Evolutionary conservation across 2,329 filamentous ascomycete species (phyloP), one percentile per base, ranked within the genome.

Genomic region (Leptographium flavum): DNA sequence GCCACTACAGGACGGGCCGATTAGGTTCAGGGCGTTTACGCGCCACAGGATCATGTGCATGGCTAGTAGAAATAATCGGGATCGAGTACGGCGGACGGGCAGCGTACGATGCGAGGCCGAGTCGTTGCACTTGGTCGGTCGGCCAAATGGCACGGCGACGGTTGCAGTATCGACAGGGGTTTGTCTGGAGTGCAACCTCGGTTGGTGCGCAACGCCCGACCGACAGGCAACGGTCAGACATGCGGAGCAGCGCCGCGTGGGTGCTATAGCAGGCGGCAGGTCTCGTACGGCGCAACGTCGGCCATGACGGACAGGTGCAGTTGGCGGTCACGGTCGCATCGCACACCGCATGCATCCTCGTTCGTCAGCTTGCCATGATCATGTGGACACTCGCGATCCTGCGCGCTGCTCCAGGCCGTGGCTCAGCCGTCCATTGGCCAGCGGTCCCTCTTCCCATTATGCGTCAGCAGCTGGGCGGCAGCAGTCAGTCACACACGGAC

Each of bases 1-100:
- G 39, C 27, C 25, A 33, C 28, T 42, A 27, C 39, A 42, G 39
- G 39, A 42, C 39, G 39, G 39, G 39, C 39, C 39, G 39, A 42
- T 42, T 42, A 33, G 13, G 4, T 25, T 23, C 14, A 33, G 39
- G 19, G 30, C 3, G 7, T 30, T 13, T 23, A 10, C 25, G 38
- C 14, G 22, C 39, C 17, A 30, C 39, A 14, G n/a, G 23, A 40
- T 42, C 39, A 32, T 42, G 39, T 42, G 31, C 31, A n/a, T 32
- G 31, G 13, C 13, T 32, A 32, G 15, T n/a, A 32, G 10, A 15
- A 28, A n/a, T 32, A 32, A 13, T 14, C 13, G 15, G 15, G 31
- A 10, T 32, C 11, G 31, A 32, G 13, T n/a, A 15, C 6, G 31
- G 10, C 31, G 6, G 5, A 14, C 15, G 13, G 11, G n/a, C n/a